A percentile compares a stretch with the other conserved stretches of the same genome.
phyloP scores from a whole-genome alignment of 2,329 filamentous ascomycete species.

The Cercospora sp. region DNA sequence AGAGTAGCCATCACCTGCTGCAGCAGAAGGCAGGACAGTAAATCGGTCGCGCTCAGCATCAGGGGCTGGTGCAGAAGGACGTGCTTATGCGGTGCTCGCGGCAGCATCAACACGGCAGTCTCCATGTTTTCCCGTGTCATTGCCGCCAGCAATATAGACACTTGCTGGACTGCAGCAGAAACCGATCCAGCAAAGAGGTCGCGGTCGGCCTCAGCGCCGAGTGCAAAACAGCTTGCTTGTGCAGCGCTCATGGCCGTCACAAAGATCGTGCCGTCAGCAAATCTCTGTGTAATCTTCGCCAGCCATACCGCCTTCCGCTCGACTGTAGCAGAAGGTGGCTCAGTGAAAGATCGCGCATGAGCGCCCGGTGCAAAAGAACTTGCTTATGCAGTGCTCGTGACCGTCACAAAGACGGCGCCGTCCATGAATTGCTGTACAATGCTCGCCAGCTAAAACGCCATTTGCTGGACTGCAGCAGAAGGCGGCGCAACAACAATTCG shows the following conservation, averaged over 20 bases:
- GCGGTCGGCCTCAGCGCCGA: background rate
- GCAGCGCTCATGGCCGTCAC: no score
- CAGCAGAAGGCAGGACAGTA: background rate
- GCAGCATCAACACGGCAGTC: background rate
- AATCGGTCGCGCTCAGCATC: background rate
- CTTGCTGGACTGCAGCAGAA: background rate
- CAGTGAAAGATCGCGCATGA: no score
- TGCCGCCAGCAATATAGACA: background rate
- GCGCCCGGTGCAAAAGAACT: background rate
- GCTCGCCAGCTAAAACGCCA: background rate
- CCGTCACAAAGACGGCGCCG: background rate
- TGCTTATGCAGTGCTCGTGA: background rate
- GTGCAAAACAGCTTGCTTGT: background rate
- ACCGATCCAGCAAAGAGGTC: background rate
- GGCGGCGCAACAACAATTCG: background rate
- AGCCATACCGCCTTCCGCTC: no score
- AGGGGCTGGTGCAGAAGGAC: background rate
- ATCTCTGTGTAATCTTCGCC: no score
- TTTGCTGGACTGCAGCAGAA: background rate
- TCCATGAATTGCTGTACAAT: background rate
- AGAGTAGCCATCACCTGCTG: background rate
- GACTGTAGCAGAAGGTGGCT: no score
- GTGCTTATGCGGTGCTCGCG: background rate
- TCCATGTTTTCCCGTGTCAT: background rate
- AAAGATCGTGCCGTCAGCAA: no score